Evolutionary conservation across 768 basidiomycete species (phyloP), one percentile per base, ranked within the genome.

Genomic region (Neoboletus brunneissimus): DNA sequence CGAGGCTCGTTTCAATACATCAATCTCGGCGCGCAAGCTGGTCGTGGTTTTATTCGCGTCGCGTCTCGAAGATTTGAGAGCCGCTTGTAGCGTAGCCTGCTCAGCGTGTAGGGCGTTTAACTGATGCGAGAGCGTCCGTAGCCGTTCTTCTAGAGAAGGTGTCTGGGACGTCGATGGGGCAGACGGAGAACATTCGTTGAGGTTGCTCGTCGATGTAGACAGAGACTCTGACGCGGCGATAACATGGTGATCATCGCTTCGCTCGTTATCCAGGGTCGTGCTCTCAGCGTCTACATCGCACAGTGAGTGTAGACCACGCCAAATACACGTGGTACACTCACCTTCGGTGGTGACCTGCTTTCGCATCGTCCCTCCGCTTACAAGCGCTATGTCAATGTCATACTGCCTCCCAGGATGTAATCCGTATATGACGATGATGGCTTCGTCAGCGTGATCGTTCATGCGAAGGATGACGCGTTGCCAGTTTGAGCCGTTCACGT

Each of bases 351-450:
- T 83, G 57, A 94, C 83, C 64, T 87, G 85, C 52, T 79, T 80
- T 38, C 82, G 76, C 23, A 88, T 75, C 60, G 82, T 77, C 25
- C 84, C 86, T 7, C 79, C 79, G 10, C 84, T 83, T 5, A 87
- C 84, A 27, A 95, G 79, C 2, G 81, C 86, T 12, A 97, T 76
- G 65, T 94, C 90, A 50, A 97, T 86, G 65, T 97, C 93, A 64
- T 97, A 97, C 67, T 91, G 89, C 54, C 90, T 81, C 2, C 90
- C 90, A 4, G 93, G 94, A 76, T 89, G 82, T 45, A 98, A 78
- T 1, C 91, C 92, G 56, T 93, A 94, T 27, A 98, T 83, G 56
- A 96, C 90, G 51, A 97, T 91, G 54, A 95, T 84, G 0, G 92
- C 94, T 66, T 96, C 89, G 61, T 95, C 93, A 0, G 81, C 79